These are phyloP conservation scores for Saccharomycopsis vini DNA, from an alignment of 805 yeast species.

Conservation along the genomic window DNA sequence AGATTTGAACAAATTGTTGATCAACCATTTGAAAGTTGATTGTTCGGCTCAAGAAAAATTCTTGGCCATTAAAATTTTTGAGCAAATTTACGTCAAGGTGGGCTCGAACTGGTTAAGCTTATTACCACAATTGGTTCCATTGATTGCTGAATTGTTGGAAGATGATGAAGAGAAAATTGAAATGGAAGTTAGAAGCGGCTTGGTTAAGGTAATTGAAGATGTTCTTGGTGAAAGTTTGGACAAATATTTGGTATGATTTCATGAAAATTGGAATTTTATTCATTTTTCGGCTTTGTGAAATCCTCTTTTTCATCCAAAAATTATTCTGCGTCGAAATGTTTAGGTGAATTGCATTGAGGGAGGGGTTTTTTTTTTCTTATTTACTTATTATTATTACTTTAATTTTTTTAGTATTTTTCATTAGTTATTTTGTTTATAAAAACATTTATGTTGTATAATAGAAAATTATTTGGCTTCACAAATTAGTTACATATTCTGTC, in stretches of 20 bases:
- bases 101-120: conserved; percentile 91
- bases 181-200: conserved; percentile 78
- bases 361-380: too few species aligned
- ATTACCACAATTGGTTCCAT: conserved; percentile 91
- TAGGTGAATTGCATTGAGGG: too few species aligned
- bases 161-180: conserved; percentile 95
- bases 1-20: conserved; percentile 52
- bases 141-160: conserved; percentile 89
- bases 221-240: conserved; percentile 94
- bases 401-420: too few species aligned
- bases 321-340: too few species aligned
- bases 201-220: conserved; percentile 84
- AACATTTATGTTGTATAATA: too few species aligned
- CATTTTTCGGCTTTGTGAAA: too few species aligned
- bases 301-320: too few species aligned
- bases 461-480: too few species aligned
- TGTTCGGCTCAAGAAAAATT: conserved; percentile 50
- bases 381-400: too few species aligned
- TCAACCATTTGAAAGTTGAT: conserved; percentile 59
- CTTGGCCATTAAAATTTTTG: conserved; percentile 76
- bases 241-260: conserved; percentile 62
- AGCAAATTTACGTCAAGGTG: conserved; percentile 75
- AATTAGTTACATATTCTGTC: too few species aligned
- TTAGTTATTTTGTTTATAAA: too few species aligned
- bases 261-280: too few species aligned